phyloP scores from a whole-genome alignment of 225 moss, liverwort and hornwort species.

The Climacium dendroides region DNA sequence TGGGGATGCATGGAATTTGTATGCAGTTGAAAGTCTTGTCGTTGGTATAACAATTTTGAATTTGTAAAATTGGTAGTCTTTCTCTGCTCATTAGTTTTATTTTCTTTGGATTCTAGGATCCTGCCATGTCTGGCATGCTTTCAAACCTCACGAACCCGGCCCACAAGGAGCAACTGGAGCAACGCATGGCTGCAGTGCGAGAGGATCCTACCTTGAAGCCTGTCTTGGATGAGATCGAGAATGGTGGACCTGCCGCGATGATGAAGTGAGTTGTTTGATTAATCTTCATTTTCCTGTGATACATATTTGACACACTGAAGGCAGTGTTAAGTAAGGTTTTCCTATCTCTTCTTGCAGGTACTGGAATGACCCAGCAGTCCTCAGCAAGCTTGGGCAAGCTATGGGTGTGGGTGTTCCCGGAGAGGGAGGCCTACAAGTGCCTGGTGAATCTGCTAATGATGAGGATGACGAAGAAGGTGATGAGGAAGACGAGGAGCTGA shows the following conservation, averaged over 20 bases:
- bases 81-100: background rate
- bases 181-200: slow-evolving; percentile 93
- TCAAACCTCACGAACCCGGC: slow-evolving; percentile 85
- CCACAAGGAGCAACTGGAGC: slow-evolving; percentile 88
- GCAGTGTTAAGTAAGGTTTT: background rate
- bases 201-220: slow-evolving; percentile 92
- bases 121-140: slow-evolving; percentile 99
- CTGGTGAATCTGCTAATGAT: slow-evolving; percentile 49
- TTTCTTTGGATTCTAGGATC: slow-evolving; percentile 41
- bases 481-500: slow-evolving; percentile 80
- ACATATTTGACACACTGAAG: background rate
- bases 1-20: background rate
- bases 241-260: slow-evolving; percentile 96
- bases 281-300: background rate
- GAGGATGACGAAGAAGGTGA: slow-evolving; percentile 82
- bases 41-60: background rate
- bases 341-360: slow-evolving; percentile 28
- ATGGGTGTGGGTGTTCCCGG: slow-evolving; percentile 93
- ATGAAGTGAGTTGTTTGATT: slow-evolving; percentile 65
- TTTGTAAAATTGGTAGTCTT: background rate
- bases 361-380: slow-evolving; percentile 89
- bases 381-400: slow-evolving; percentile 92
- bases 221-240: slow-evolving; percentile 90
- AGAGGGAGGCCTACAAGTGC: slow-evolving; percentile 33
- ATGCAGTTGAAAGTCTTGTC: background rate